These are phyloP conservation scores for Tuber calosporum DNA, from an alignment of 495 filamentous ascomycete species.

Conservation along the genomic window DNA sequence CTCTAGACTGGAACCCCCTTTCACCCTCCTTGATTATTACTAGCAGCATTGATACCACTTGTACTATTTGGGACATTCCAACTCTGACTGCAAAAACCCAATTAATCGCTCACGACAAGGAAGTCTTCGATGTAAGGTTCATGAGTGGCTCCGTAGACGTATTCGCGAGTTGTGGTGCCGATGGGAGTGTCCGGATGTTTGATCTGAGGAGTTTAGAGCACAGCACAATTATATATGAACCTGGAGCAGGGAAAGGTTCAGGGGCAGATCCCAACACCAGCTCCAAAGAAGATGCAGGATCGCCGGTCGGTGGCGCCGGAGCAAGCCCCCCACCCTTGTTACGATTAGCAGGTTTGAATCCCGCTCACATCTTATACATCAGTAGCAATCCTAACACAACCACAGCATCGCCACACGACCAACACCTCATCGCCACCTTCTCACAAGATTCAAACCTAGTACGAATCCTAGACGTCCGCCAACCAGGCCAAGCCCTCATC, in stretches of 20 bases:
- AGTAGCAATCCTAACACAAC: background rate
- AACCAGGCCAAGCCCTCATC: slow-evolving; percentile 89
- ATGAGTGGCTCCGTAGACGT: slow-evolving; percentile 94
- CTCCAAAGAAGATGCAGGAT: slow-evolving; percentile 70
- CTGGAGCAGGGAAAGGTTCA: slow-evolving; percentile 49
- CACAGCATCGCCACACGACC: slow-evolving; percentile 81
- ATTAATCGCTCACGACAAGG: slow-evolving; percentile 96
- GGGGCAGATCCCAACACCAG: slow-evolving; percentile 14
- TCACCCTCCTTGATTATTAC: slow-evolving; percentile 96
- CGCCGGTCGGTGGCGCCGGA: slow-evolving; percentile 25
- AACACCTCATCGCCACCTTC: slow-evolving; percentile 92
- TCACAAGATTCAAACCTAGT: slow-evolving; percentile 88
- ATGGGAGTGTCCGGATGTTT: slow-evolving; percentile 98
- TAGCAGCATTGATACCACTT: slow-evolving; percentile 96
- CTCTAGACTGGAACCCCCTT: slow-evolving; percentile 94
- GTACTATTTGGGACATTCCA: slow-evolving; percentile 99
- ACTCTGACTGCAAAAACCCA: slow-evolving; percentile 97
- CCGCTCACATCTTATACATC: background rate
- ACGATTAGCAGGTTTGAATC: slow-evolving; percentile 60
- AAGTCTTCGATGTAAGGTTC: slow-evolving; percentile 97
- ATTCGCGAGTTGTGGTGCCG: slow-evolving; percentile 94
- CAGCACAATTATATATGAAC: slow-evolving; percentile 98
- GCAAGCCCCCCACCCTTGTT: slow-evolving; percentile 65
- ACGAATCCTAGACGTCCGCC: slow-evolving; percentile 90
- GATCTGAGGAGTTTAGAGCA: slow-evolving; percentile 94